These are phyloP conservation scores for Pseudozyma hubeiensis DNA, from an alignment of 1,284 basidiomycete genomes.

Conservation along the genomic window DNA sequence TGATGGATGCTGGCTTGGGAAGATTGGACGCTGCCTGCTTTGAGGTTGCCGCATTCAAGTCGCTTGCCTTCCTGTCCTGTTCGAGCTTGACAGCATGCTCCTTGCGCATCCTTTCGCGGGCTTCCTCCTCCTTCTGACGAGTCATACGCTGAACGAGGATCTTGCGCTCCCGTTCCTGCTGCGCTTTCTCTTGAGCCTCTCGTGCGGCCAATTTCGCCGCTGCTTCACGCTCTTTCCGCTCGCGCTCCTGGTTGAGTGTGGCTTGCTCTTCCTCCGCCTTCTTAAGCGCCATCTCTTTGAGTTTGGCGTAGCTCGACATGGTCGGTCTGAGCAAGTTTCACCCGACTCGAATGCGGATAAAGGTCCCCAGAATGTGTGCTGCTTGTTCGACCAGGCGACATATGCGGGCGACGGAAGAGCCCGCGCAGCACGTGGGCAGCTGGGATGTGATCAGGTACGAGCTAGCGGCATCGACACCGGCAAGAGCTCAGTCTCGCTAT, in stretches of 20 bases:
- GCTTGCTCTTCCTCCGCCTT: conserved; percentile 42
- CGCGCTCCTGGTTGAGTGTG: conserved; percentile 25
- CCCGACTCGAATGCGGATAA: too few relatives aligned
- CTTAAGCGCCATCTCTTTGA: conserved; percentile 45
- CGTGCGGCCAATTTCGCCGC: conserved; percentile 39
- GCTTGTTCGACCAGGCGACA: background rate
- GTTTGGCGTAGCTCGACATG: conserved; percentile 48
- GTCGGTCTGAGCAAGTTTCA: background rate
- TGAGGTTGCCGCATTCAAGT: background rate
- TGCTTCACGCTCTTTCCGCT: conserved; percentile 36
- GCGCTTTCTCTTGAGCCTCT: conserved; percentile 37
- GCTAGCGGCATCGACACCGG: conserved; percentile 15
- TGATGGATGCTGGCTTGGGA: conserved; percentile 1
- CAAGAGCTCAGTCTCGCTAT: background rate
- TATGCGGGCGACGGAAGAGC: background rate
- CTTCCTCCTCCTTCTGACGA: conserved; percentile 43
- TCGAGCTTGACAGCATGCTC: conserved; percentile 20
- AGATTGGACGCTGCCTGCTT: background rate
- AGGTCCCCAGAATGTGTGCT: background rate
- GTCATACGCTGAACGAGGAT: conserved; percentile 40
- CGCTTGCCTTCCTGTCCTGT: conserved; percentile 15
- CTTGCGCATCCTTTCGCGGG: conserved; percentile 33
- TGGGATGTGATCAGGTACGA: conserved; percentile 4
- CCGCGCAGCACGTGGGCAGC: conserved; percentile 6
- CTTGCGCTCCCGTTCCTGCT: conserved; percentile 45